These are phyloP conservation scores for Urochloa ruziziensis DNA, from an alignment of 176 grass and related monocot genomes.

Conservation along the genomic window DNA sequence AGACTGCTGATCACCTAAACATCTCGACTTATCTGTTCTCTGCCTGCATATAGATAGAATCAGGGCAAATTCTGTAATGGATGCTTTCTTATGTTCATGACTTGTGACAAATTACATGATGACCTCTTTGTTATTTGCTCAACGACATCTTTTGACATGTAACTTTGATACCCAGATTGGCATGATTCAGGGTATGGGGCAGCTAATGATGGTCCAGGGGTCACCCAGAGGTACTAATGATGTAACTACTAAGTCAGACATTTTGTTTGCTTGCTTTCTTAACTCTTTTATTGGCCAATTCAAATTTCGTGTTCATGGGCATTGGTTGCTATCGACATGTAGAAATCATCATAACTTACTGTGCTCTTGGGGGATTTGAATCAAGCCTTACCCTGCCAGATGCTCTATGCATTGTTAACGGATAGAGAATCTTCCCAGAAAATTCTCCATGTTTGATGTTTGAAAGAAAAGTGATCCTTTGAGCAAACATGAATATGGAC, in stretches of 20 bases:
- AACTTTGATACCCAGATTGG: constrained; percentile 67
- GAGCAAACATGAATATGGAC: not conserved
- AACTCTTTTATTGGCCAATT: not conserved
- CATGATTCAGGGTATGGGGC: constrained; percentile 67
- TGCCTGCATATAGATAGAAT: not conserved
- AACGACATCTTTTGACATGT: constrained; percentile 20
- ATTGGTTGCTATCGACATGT: not conserved
- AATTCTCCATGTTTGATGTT: constrained; percentile 57
- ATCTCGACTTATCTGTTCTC: not conserved
- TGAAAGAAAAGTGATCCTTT: constrained; percentile 16
- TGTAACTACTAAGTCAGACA: not conserved
- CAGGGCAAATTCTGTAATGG: not conserved
- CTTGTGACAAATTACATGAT: not conserved
- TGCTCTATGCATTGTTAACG: constrained; percentile 40
- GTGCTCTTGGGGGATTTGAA: constrained; percentile 2
- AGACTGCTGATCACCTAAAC: not conserved
- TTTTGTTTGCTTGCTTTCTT: not conserved
- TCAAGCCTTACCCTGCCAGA: constrained; percentile 13
- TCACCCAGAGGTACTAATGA: constrained; percentile 62
- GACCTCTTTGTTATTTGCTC: constrained; percentile 4
- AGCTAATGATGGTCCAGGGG: constrained; percentile 60
- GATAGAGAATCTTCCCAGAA: constrained; percentile 65
- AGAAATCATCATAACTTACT: not conserved
- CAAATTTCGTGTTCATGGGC: not conserved
- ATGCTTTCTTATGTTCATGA: not conserved